Percentiles rank a stretch among this genome's conserved stretches.
Conservation (phyloP, 257 asterid genomes). For the Nicotiana tomentosiformis region DNA sequence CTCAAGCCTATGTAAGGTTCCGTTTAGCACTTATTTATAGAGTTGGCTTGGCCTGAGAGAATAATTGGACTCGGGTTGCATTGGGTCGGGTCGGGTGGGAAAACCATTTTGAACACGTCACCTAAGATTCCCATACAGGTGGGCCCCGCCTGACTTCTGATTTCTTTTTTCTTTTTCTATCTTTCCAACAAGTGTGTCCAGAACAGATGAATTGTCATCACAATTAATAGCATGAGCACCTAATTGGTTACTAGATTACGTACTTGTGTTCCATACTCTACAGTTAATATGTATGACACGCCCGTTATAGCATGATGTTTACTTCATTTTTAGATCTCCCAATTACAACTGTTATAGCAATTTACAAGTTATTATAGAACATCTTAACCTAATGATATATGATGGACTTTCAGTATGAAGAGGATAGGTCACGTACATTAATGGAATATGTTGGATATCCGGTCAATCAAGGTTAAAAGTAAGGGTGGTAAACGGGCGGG, state of each 20-base stretch:
- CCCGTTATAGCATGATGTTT: neutral
- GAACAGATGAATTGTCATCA: neutral
- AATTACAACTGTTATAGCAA: neutral
- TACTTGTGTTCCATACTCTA: neutral
- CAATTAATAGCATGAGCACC: neutral
- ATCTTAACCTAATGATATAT: neutral
- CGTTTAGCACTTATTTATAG: constrained; percentile 46
- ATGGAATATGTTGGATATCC: too few species aligned
- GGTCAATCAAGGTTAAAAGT: too few species aligned
- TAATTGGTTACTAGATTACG: neutral
- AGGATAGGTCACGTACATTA: too few species aligned
- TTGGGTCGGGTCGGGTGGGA: neutral
- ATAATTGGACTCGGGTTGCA: too few species aligned
- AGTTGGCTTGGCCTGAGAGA: too few species aligned
- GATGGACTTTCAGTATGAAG: too few species aligned
- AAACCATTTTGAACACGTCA: neutral
- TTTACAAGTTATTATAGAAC: neutral
- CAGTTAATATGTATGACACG: neutral
- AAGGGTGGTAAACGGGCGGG: too few species aligned
- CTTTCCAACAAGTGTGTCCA: neutral
- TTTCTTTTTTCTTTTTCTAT: neutral
- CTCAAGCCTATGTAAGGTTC: constrained; percentile 53
- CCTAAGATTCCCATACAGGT: neutral
- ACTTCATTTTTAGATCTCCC: neutral
- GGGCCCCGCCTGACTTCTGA: neutral